Evolutionary conservation across 1,284 basidiomycete genomes (phyloP).

Genomic region (Kwoniella shivajii): DNA sequence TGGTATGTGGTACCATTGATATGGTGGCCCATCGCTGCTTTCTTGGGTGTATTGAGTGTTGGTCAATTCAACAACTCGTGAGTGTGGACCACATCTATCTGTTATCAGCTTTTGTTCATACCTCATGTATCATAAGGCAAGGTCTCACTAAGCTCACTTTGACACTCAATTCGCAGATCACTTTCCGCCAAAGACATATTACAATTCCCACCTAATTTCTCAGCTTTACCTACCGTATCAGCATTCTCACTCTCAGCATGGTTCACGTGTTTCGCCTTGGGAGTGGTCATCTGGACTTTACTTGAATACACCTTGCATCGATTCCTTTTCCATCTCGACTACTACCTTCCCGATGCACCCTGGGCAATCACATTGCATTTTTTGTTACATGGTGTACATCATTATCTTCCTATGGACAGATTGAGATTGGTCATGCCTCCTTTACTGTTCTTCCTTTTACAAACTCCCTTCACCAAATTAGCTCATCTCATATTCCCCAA

Average conservation of each 20-base stretch:
- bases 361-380: slow-evolving; percentile 86
- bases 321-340: slow-evolving; percentile 96
- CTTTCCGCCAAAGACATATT: slow-evolving; percentile 41
- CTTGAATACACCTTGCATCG: slow-evolving; percentile 95
- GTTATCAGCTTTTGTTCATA: not conserved
- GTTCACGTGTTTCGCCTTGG: slow-evolving; percentile 69
- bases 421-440: slow-evolving; percentile 98
- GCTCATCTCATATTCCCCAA: slow-evolving; percentile 82
- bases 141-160: not conserved
- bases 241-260: slow-evolving; percentile 55
- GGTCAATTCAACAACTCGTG: slow-evolving; percentile 70
- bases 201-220: slow-evolving; percentile 29
- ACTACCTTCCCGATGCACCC: slow-evolving; percentile 80
- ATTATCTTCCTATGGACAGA: slow-evolving; percentile 96
- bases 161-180: slow-evolving; percentile 23
- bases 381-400: slow-evolving; percentile 92
- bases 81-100: too few relatives aligned
- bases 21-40: slow-evolving; percentile 85
- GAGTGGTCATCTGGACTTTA: slow-evolving; percentile 91
- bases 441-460: slow-evolving; percentile 73
- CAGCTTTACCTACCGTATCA: slow-evolving; percentile 33
- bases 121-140: not conserved
- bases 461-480: slow-evolving; percentile 85
- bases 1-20: slow-evolving; percentile 94
- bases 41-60: slow-evolving; percentile 77